Evolutionary conservation across 2,329 filamentous ascomycete genomes (phyloP), one percentile per base, ranked within the genome.

Genomic region (Thermoascus crustaceus): DNA sequence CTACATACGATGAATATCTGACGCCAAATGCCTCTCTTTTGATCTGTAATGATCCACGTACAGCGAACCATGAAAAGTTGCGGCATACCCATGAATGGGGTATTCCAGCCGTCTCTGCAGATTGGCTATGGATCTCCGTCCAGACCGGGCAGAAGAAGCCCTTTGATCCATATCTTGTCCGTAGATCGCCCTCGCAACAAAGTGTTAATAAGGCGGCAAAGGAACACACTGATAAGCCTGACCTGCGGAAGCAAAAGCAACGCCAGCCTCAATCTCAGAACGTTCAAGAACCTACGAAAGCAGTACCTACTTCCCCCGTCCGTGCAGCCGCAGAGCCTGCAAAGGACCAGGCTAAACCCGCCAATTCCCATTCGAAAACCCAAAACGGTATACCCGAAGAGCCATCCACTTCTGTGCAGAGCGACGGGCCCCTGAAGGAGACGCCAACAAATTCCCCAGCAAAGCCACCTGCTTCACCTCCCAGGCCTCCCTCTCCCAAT

Each of bases 71-170:
- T 38, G 82, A 91, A 45, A 98, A 98, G 61, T 66, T 91, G 11
- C 76, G 81, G 29, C 80, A 85, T 52, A 87, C 87, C 0, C 57
- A 77, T 6, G 72, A 80, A 48, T 85, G 84, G 70, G 72, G 73
- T 4, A 81, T 96, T 7, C 85, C 87, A 2, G 77, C 89, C n/a
- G 83, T 96, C 7, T 74, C 74, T 5, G 75, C 77, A 11, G 75
- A 81, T 14, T 98, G 91, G 91, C 68, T 98, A 2, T 91, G 84
- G 80, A 73, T 80, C 34, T 91, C 83, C 45, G 78, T 95, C 33
- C 68, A 71, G 35, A 57, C 53, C 30, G 50, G 74, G 19, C 57
- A 66, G 35, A 66, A 63, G 47, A 64, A 72, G 37, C 51, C 68
- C 7, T 71, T 70, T 32, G 58, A 64, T 14, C 56, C 64, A 19